phyloP scores from a whole-genome alignment of 345 rosid species.

The Cochlearia excelsa region DNA sequence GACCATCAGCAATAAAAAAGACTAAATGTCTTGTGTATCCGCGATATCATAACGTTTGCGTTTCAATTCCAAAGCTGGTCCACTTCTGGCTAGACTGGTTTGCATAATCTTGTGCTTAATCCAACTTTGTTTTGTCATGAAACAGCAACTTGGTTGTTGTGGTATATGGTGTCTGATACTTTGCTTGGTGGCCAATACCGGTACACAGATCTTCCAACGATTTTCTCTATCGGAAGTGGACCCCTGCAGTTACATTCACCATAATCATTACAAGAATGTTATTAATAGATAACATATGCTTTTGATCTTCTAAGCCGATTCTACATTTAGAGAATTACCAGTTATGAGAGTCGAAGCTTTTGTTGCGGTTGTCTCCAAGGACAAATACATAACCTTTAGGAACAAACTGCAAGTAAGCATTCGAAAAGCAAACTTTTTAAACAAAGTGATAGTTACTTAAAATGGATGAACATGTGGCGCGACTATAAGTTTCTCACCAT shows the following conservation, averaged over 20 bases:
- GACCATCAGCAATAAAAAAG: background rate
- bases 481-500: constrained; percentile 44
- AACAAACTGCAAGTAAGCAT: constrained; percentile 53
- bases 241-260: constrained; percentile 50
- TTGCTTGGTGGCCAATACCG: constrained; percentile 78
- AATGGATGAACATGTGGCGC: background rate
- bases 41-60: constrained; percentile 14
- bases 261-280: constrained; percentile 13
- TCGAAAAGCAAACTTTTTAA: constrained; percentile 5
- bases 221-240: constrained; percentile 68
- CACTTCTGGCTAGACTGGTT: constrained; percentile 25
- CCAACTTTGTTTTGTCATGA: constrained; percentile 42
- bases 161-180: constrained; percentile 61
- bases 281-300: background rate
- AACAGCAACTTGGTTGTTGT: constrained; percentile 45
- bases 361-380: constrained; percentile 89
- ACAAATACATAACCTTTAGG: constrained; percentile 82
- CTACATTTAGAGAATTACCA: constrained; percentile 46
- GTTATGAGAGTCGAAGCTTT: constrained; percentile 83
- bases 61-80: constrained; percentile 20
- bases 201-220: constrained; percentile 66
- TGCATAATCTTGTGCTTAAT: constrained; percentile 32
- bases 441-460: background rate
- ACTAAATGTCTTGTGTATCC: constrained; percentile 22
- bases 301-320: background rate